Percentiles rank a stretch among this genome's conserved stretches.
These are phyloP conservation scores for Verbena officinalis DNA, from an alignment of 257 asterid genomes.

Conservation along the genomic window DNA sequence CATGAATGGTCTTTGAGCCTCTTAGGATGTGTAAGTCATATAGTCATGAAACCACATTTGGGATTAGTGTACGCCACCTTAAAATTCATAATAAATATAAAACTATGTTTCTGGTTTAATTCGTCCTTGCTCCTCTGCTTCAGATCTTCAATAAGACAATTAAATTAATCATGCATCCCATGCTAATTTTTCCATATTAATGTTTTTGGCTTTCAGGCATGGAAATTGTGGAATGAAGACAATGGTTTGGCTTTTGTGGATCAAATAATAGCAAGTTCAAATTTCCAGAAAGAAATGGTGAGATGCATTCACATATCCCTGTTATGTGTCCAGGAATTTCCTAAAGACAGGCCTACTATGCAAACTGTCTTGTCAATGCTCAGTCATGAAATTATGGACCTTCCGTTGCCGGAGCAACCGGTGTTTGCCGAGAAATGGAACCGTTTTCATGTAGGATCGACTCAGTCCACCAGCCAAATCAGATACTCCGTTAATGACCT, in stretches of 20 bases:
- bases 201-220: slow-evolving; percentile 41
- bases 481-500: slow-evolving; percentile 32
- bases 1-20: slow-evolving; percentile 32
- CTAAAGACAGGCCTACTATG: slow-evolving; percentile 41
- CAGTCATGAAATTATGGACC: slow-evolving; percentile 26
- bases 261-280: slow-evolving; percentile 21
- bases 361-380: slow-evolving; percentile 38
- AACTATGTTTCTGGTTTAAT: too few relatives aligned
- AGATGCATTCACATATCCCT: slow-evolving; percentile 51
- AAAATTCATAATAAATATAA: too few relatives aligned
- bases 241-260: slow-evolving; percentile 37
- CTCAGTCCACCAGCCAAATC: not conserved
- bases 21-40: slow-evolving; percentile 30
- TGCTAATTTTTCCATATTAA: not conserved
- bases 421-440: slow-evolving; percentile 39
- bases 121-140: too few relatives aligned
- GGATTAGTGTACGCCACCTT: too few relatives aligned
- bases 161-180: too few relatives aligned
- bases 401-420: slow-evolving; percentile 30
- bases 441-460: slow-evolving; percentile 4
- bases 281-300: slow-evolving; percentile 15
- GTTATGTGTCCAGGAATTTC: slow-evolving; percentile 47
- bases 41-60: too few relatives aligned
- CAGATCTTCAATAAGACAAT: not conserved
- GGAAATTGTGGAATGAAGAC: slow-evolving; percentile 49